Base-by-base conservation (phyloP, 2,329 filamentous ascomycete species). In the Trichophyton mentagrophytes region DNA sequence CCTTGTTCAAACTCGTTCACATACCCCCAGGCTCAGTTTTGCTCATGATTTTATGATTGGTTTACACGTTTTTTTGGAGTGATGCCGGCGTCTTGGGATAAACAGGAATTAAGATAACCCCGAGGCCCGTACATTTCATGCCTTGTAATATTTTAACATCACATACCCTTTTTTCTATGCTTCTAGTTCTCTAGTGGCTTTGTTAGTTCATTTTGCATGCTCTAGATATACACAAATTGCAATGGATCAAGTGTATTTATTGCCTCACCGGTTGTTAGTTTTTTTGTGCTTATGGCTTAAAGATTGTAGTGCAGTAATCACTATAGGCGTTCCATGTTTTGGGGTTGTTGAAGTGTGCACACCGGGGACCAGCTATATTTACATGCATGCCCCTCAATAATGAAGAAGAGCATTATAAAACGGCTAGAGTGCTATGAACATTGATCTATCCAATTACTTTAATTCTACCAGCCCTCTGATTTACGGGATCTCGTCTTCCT, bases 401-500 rank as follows among this genome's bases (percentile, higher is more conserved):
- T 17, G 40, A n/a, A 47, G 22, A 47, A 2, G 20, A 25, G 17
- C n/a, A 47, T 25, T 9, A 25, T 47, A 47, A 11, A 22, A 47
- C 9, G 44, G 17, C 44, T 47, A 22, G 22, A 9, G 20, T 11
- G 20, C 20, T 11, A 47, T 47, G 20, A 17, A 20, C 17, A 25
- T 47, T 17, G 9, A 47, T 47, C 44, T 56, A 47, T 44, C 42
- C 30, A 58, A 59, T 46, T 36, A 36, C 42, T 46, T 44, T 33
- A 8, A 25, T 33, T n/a, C 27, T 53, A 22, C 22, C 27, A 53
- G n/a, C 55, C 55, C 11, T 30, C 33, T 17, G 58, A 56, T 59
- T 67, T 71, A 27, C 64, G 61, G 44, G 68, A 66, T 30, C 71
- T 69, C 7, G 72, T 75, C 56, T 72, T 69, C 58, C 73, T 67